Base-by-base conservation (phyloP, 805 yeast species). In the Candida insectorum region DNA sequence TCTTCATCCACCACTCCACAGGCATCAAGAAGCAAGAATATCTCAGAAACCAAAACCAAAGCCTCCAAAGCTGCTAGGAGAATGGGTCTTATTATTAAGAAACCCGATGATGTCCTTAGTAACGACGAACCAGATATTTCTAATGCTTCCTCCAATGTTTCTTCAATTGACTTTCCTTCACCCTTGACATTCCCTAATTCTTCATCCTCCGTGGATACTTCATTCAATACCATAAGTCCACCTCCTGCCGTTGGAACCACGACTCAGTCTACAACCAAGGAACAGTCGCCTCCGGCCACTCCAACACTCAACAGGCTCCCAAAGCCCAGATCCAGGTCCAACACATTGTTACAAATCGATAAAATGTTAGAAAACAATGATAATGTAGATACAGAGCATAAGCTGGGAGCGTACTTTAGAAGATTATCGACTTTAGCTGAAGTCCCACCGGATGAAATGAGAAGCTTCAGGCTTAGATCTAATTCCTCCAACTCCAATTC, bases 11-110 rank as follows among this genome's bases (percentile, higher is more conserved):
- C 34, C 8, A 22, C 40, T 11, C 49, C 62, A 13, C 37, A 45
- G 15, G 22, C 59, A 4, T 41, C 54, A 2, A 41, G 70, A 23
- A 49, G 60, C 2, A 47, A 58, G 31, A 51, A 60, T 19, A 47
- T 58, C 4, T 56, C 65, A 2, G 62, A 59, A 12, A 42, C 75
- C 2, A 73, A 70, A 37, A 60, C 62, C 20, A 62, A 62, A n/a
- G 64, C 79, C 6, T 71, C 83, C n/a, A 69, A 78, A 35, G 85
- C 86, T 4, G 76, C 85, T 0, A 77, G 82, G 49, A 64, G 91
- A 41, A 82, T 81, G 88, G 91, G 89, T 0, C 72, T 83, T 34
- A 77, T 83, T 24, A 73, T 76, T 33, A 75, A 73, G 34, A 69
- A 60, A 32, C 51, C 62, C 1, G 58, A 53, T 6, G 63, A 54